These are phyloP conservation scores for Trichoderma polysporum DNA, from an alignment of 2,329 filamentous ascomycete genomes.

Conservation along the genomic window DNA sequence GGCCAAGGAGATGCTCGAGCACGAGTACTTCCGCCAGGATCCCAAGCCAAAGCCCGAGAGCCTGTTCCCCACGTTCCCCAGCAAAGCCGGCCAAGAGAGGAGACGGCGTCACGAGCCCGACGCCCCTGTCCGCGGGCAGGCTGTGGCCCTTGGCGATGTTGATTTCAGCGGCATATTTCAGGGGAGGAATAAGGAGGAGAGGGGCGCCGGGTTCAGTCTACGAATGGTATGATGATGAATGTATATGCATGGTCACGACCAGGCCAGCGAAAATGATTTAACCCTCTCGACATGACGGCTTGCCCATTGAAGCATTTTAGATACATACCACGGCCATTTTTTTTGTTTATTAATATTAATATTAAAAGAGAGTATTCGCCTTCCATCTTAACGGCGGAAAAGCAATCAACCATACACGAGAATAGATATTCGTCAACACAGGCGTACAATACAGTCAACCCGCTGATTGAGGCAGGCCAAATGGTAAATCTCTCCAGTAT, in stretches of 20 bases:
- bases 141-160: conserved; percentile 52
- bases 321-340: background rate
- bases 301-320: background rate
- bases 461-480: background rate
- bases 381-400: background rate
- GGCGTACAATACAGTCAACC: background rate
- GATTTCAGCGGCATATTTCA: conserved; percentile 74
- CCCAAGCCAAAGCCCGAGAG: conserved; percentile 85
- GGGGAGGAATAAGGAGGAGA: conserved; percentile 62
- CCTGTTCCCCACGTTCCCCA: conserved; percentile 96
- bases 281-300: no score
- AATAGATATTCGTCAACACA: background rate
- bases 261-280: no score
- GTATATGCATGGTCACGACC: no score
- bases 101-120: conserved; percentile 71
- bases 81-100: conserved; percentile 88
- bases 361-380: background rate
- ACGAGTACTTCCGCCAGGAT: conserved; percentile 85
- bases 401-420: background rate
- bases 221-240: conserved; percentile 50
- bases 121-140: conserved; percentile 76
- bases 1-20: conserved; percentile 71
- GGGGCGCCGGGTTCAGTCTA: conserved; percentile 64
- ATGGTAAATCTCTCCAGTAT: background rate
- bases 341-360: background rate